These are phyloP conservation scores for Paramecium primaurelia DNA, from an alignment of 73 alveolate genomes.

Conservation along the genomic window DNA sequence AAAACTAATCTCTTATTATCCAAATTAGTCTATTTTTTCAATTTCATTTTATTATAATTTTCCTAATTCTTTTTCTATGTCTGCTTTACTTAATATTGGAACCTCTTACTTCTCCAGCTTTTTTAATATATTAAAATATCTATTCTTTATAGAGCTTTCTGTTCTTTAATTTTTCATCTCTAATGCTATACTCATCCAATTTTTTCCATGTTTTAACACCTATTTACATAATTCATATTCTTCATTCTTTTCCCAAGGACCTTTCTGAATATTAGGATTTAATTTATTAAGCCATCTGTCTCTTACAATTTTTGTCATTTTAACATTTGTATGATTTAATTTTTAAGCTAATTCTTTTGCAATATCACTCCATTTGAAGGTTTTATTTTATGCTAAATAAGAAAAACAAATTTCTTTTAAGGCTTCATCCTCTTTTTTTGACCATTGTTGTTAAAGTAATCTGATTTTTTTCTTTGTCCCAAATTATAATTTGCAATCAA, in stretches of 20 bases:
- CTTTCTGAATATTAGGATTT: background rate
- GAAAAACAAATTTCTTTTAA: background rate
- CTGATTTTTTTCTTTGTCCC: background rate
- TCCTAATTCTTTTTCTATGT: background rate
- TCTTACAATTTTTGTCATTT: background rate
- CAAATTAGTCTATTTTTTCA: background rate
- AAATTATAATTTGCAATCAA: background rate
- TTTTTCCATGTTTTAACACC: background rate
- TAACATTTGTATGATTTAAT: background rate
- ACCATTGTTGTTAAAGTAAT: background rate
- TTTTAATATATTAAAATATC: background rate
- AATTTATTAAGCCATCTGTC: background rate
- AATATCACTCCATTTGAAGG: background rate
- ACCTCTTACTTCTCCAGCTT: background rate
- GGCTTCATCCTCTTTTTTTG: background rate
- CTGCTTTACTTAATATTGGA: background rate
- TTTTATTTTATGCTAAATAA: background rate
- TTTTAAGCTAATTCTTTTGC: conserved; percentile 3
- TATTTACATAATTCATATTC: background rate
- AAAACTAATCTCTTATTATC: background rate
- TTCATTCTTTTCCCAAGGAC: conserved; percentile 18
- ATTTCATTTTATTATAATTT: background rate
- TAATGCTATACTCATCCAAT: background rate
- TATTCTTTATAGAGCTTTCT: background rate
- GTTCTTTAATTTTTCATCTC: background rate